A percentile compares a stretch with the other conserved stretches of the same genome.
Evolutionary conservation across 1,284 basidiomycete genomes (phyloP).

Genomic region (Tilletiaria anomala): DNA sequence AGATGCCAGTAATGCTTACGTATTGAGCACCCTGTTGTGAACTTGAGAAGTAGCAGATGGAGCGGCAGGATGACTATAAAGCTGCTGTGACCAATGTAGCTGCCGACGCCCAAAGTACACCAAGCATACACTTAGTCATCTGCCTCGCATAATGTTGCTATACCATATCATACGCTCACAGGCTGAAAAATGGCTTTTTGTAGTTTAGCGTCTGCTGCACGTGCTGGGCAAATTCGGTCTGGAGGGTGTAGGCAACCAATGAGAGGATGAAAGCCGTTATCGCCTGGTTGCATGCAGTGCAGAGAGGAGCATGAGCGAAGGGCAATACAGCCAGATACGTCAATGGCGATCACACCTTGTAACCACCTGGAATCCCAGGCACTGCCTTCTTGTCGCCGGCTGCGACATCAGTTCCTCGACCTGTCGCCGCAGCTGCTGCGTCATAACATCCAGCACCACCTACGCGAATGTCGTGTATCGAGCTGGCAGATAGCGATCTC

Average conservation of each 20-base stretch:
- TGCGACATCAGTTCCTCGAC: too few species aligned
- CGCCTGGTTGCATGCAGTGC: slow-evolving; percentile 12
- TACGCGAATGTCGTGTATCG: too few species aligned
- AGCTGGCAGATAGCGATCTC: too few species aligned
- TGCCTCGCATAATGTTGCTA: neutral
- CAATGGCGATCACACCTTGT: too few species aligned
- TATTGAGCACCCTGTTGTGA: slow-evolving; percentile 10
- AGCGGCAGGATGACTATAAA: slow-evolving; percentile 29
- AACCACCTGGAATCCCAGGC: too few species aligned
- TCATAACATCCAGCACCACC: too few species aligned
- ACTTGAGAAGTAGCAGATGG: slow-evolving; percentile 22
- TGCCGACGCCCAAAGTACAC: neutral
- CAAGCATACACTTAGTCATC: neutral
- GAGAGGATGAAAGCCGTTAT: slow-evolving; percentile 23
- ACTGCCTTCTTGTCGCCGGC: too few species aligned
- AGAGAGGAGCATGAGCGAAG: too few species aligned
- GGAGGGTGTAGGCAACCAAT: slow-evolving; percentile 30
- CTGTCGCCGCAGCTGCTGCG: too few species aligned
- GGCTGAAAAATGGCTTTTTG: slow-evolving; percentile 29
- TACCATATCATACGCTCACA: too few species aligned
- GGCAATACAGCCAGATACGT: too few species aligned
- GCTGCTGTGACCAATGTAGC: slow-evolving; percentile 32
- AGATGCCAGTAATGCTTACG: slow-evolving; percentile 17
- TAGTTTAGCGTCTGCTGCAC: slow-evolving; percentile 32
- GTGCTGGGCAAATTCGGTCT: slow-evolving; percentile 37